phyloP scores from a whole-genome alignment of 1,284 basidiomycete species.

The Moniliella sp. region DNA sequence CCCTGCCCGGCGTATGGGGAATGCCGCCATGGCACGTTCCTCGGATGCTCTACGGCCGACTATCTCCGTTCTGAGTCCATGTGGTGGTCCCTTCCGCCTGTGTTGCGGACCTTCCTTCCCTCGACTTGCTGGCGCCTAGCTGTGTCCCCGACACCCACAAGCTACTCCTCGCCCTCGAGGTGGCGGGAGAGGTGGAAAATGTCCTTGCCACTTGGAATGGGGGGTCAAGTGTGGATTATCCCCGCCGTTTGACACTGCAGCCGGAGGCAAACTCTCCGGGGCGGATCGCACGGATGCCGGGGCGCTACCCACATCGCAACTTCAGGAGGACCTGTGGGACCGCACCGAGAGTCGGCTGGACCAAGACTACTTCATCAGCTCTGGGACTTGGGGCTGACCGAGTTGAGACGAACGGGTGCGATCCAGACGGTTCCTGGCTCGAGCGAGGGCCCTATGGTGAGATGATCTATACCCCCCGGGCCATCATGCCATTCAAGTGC shows the following conservation, averaged over 20 bases:
- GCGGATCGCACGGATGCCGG: conserved; percentile 5
- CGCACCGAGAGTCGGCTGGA: conserved; percentile 6
- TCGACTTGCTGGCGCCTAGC: conserved; percentile 5
- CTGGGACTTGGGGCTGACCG: conserved; percentile 22
- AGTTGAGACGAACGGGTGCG: conserved; percentile 6
- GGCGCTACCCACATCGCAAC: conserved; percentile 6
- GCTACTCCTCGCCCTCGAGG: conserved; percentile 19
- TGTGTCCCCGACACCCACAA: conserved; percentile 27
- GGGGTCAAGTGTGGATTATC: conserved; percentile 15
- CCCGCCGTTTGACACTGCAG: conserved; percentile 6
- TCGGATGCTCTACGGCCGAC: conserved; percentile 13
- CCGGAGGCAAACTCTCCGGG: conserved; percentile 6
- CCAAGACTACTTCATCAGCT: conserved; percentile 14
- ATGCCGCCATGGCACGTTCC: conserved; percentile 10
- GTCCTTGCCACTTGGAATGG: conserved; percentile 19
- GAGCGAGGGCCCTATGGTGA: no score
- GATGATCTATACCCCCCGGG: conserved; percentile 1
- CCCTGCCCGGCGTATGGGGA: conserved; percentile 19
- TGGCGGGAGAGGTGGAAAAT: conserved; percentile 10
- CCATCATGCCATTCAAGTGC: conserved; percentile 2
- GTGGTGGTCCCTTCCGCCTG: conserved; percentile 10
- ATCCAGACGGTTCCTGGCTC: background rate
- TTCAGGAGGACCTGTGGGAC: background rate
- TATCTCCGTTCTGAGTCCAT: conserved; percentile 12
- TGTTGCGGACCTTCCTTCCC: conserved; percentile 8